These are phyloP conservation scores for Trametes polyzona DNA, from an alignment of 1,284 basidiomycete genomes.

Conservation along the genomic window DNA sequence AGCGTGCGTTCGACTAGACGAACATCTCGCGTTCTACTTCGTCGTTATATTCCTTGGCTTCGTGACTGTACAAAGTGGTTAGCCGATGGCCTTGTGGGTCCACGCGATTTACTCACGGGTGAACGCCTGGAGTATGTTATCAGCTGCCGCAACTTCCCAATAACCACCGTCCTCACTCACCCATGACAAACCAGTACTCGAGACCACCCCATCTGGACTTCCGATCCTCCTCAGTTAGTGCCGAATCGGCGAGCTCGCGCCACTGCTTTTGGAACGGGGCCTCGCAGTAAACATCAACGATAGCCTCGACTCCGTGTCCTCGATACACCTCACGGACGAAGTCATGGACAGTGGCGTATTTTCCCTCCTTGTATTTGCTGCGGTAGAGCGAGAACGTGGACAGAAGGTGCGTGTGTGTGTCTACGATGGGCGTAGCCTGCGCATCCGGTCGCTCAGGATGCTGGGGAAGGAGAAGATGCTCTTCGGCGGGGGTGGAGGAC, in stretches of 20 bases:
- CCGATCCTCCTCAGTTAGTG: slow-evolving; percentile 53
- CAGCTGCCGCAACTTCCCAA: slow-evolving; percentile 3
- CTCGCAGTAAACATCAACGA: slow-evolving; percentile 87
- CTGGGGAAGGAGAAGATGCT: slow-evolving; percentile 32
- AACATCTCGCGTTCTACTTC: slow-evolving; percentile 71
- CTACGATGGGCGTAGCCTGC: slow-evolving; percentile 54
- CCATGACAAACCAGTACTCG: slow-evolving; percentile 79
- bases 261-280: slow-evolving; percentile 64
- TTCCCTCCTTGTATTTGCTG: slow-evolving; percentile 57
- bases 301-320: slow-evolving; percentile 58
- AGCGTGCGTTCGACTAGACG: slow-evolving; percentile 31
- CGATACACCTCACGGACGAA: slow-evolving; percentile 67
- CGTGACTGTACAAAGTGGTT: slow-evolving; percentile 68
- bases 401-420: slow-evolving; percentile 80
- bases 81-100: too few species aligned
- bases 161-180: slow-evolving; percentile 41
- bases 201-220: slow-evolving; percentile 60
- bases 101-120: slow-evolving; percentile 80
- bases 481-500: slow-evolving; percentile 31
- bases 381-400: slow-evolving; percentile 70
- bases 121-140: slow-evolving; percentile 53
- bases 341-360: slow-evolving; percentile 58
- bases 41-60: slow-evolving; percentile 70
- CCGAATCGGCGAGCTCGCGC: slow-evolving; percentile 76
- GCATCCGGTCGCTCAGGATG: slow-evolving; percentile 26